Evolutionary conservation across 495 filamentous ascomycete species (phyloP), one percentile per base, ranked within the genome.

Genomic region (Polyplosphaeria fusca): DNA sequence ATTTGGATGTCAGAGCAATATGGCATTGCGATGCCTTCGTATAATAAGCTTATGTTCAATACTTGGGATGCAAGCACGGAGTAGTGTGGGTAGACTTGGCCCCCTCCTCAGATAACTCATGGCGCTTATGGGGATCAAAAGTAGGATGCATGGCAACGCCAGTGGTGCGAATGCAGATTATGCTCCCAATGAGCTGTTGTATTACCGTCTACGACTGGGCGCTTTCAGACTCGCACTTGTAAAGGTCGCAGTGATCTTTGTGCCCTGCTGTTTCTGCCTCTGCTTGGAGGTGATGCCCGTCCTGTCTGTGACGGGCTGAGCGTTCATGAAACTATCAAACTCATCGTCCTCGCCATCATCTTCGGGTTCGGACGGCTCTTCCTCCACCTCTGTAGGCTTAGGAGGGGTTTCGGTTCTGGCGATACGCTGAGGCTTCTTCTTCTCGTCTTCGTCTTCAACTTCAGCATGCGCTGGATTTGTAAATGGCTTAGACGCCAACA

Each of bases 291-390:
- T 77, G 52, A 88, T 86, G 0, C 91, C 91, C 12, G 84, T 85
- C 49, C 85, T 79, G 66, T 96, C 91, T 2, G 89, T 95, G 18
- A 91, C 78, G 0, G 87, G 88, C 2, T 87, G 89, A 1, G 93
- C 91, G 56, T 89, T 79, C 70, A 96, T 95, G 68, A 96, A 95
- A 57, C 86, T 86, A 62, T 96, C 91, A 63, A 96, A 95, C 18
- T 75, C 70, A 28, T 72, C 55, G 12, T 71, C 71, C 63, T 89
- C 86, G 26, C 79, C 79, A 58, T 91, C 86, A 0, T 84, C 84
- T 48, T 92, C 86, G 24, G 81, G 78, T 1, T 24, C 39, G 14
- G 35, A 9, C 19, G 5, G 4, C 9, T 5, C 16, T 11, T 46
- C 43, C 11, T 46, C 23, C 2, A 20, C 28, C 22, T 52, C 49